These are phyloP conservation scores for Suhomyces xylopsoci DNA, from an alignment of 805 yeast species.

Conservation along the genomic window DNA sequence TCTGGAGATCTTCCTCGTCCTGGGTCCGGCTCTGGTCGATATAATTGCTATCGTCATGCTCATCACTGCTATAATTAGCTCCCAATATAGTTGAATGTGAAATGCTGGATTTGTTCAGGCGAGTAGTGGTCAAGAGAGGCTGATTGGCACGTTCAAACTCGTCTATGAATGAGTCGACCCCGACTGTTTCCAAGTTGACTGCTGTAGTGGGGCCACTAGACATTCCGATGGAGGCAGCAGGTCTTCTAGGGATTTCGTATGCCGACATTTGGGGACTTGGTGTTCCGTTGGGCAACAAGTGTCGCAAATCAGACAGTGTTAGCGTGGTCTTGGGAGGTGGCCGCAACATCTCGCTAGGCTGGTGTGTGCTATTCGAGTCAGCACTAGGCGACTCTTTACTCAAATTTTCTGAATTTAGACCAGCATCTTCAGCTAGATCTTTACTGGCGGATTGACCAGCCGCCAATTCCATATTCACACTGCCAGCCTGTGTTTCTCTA, in stretches of 20 bases:
- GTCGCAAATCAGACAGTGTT: not conserved
- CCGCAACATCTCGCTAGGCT: not conserved
- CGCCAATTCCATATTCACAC: not conserved
- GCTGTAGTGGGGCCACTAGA: constrained; percentile 21
- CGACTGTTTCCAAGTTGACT: constrained; percentile 17
- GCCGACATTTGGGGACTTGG: not conserved
- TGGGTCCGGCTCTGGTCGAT: constrained; percentile 7
- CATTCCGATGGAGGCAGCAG: not conserved
- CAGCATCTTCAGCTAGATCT: not conserved
- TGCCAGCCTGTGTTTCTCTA: not conserved
- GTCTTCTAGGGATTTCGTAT: not conserved
- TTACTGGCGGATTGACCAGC: not conserved
- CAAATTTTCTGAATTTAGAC: not conserved
- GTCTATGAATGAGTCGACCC: not conserved
- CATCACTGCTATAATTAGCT: constrained; percentile 5
- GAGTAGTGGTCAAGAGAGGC: not conserved
- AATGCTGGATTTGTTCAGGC: not conserved
- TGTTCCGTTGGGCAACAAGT: not conserved
- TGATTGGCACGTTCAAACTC: not conserved
- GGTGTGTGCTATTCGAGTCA: not conserved
- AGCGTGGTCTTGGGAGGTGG: not conserved
- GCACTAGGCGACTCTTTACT: not conserved
- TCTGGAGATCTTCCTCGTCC: constrained; percentile 24
- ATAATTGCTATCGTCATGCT: constrained; percentile 6
- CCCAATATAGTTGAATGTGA: not conserved